Evolutionary conservation across 768 basidiomycete species (phyloP).

Genomic region (Tricholomella constricta): DNA sequence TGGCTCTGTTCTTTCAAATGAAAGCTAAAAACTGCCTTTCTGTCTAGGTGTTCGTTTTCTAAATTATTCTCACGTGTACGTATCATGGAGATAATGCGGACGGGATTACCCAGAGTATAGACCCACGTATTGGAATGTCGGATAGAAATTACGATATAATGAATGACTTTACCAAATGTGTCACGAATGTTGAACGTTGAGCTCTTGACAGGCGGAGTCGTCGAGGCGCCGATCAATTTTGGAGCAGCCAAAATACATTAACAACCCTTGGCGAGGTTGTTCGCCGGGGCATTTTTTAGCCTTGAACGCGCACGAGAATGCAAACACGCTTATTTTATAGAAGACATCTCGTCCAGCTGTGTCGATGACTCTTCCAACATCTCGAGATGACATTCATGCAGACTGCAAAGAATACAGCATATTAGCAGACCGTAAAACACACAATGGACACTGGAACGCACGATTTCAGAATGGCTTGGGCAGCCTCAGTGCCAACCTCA

Average conservation of each 20-base stretch:
- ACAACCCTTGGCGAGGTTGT: not conserved
- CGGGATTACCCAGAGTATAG: not conserved
- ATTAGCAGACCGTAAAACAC: not conserved
- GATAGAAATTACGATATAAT: slow-evolving; percentile 3
- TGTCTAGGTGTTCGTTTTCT: slow-evolving; percentile 48
- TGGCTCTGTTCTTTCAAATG: not conserved
- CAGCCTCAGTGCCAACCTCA: slow-evolving; percentile 60
- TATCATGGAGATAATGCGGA: not conserved
- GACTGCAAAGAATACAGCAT: slow-evolving; percentile 33
- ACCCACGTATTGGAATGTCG: slow-evolving; percentile 6
- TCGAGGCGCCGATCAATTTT: not conserved
- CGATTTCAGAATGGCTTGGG: slow-evolving; percentile 62
- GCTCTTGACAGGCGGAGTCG: not conserved
- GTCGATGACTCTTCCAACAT: slow-evolving; percentile 55
- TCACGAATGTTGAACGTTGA: not conserved
- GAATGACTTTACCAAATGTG: not conserved
- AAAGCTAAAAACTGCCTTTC: slow-evolving; percentile 5
- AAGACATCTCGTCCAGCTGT: not conserved
- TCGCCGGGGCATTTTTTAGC: slow-evolving; percentile 9
- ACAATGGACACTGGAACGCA: slow-evolving; percentile 36
- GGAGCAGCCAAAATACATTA: too few relatives aligned
- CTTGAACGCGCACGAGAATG: not conserved
- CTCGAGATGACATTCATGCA: slow-evolving; percentile 65
- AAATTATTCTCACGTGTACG: slow-evolving; percentile 10
- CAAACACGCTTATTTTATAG: not conserved